Evolutionary conservation across 2,329 filamentous ascomycete genomes (phyloP).

Genomic region (Hypoxylon sp.): DNA sequence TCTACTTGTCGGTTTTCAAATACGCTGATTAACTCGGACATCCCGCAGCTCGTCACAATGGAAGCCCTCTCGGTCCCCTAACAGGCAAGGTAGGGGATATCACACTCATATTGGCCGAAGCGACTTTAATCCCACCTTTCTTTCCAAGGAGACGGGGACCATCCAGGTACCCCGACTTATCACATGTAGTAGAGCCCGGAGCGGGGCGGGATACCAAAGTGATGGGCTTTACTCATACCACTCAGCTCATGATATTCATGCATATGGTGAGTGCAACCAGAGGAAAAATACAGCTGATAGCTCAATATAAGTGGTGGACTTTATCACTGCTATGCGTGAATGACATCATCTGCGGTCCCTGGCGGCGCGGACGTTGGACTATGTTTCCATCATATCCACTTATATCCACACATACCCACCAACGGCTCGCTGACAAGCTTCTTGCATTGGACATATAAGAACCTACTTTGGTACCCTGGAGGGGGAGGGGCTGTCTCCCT

Average conservation of each 20-base stretch:
- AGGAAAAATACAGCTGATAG: slow-evolving; percentile 9
- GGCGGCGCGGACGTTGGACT: slow-evolving; percentile 3
- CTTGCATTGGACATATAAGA: slow-evolving; percentile 22
- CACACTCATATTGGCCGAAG: neutral
- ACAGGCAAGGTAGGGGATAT: neutral
- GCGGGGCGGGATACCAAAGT: neutral
- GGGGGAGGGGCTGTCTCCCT: slow-evolving; percentile 3
- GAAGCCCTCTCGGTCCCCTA: neutral
- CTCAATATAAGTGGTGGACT: slow-evolving; percentile 35
- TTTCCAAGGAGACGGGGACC: neutral
- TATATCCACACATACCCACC: slow-evolving; percentile 24
- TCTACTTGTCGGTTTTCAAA: neutral
- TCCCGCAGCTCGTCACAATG: neutral
- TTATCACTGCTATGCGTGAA: slow-evolving; percentile 35
- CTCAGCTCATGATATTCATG: slow-evolving; percentile 15
- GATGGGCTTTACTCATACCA: slow-evolving; percentile 7
- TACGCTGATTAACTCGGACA: neutral
- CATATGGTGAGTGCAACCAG: slow-evolving; percentile 23
- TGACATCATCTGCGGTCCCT: slow-evolving; percentile 39
- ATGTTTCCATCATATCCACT: slow-evolving; percentile 45
- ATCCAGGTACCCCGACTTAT: slow-evolving; percentile 12
- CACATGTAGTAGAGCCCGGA: neutral
- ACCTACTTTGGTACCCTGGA: neutral
- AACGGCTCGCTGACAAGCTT: slow-evolving; percentile 5
- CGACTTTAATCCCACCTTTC: neutral